A percentile compares a stretch with the other conserved stretches of the same genome.
Evolutionary conservation across 192 early-diverging fungal species (phyloP).

Genomic region (Ambispora gerdemannii): DNA sequence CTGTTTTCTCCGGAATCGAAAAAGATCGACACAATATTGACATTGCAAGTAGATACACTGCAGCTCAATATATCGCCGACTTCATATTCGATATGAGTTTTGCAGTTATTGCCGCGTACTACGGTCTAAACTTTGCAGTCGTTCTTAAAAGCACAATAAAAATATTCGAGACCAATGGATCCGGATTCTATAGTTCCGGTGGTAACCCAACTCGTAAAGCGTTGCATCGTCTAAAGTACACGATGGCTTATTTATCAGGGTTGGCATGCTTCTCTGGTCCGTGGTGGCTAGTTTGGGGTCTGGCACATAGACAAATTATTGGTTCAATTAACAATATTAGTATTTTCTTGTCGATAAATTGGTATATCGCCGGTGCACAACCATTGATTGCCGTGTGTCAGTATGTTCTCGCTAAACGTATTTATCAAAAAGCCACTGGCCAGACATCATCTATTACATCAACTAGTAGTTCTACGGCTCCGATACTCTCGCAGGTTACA

Average conservation of each 20-base stretch:
- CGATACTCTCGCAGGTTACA: no score
- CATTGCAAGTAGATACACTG: background rate
- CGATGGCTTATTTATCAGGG: slow-evolving; percentile 13
- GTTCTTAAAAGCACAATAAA: slow-evolving; percentile 9
- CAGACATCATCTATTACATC: background rate
- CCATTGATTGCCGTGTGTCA: slow-evolving; percentile 16
- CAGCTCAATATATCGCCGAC: slow-evolving; percentile 8
- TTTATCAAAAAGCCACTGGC: slow-evolving; percentile 17
- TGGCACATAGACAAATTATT: background rate
- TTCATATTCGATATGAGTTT: background rate
- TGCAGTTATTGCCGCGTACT: background rate
- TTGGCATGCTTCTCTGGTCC: slow-evolving; percentile 9
- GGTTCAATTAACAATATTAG: background rate
- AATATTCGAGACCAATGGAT: slow-evolving; percentile 3
- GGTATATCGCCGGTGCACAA: slow-evolving; percentile 16
- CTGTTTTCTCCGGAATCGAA: slow-evolving; percentile 9
- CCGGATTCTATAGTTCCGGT: background rate
- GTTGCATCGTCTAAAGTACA: slow-evolving; percentile 19
- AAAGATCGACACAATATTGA: background rate
- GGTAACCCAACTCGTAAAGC: slow-evolving; percentile 1
- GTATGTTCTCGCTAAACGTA: slow-evolving; percentile 17
- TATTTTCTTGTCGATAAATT: slow-evolving; percentile 9
- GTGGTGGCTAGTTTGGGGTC: slow-evolving; percentile 16
- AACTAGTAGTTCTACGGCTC: no score
- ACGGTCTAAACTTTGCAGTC: slow-evolving; percentile 22